These are phyloP conservation scores for Ramularia endophylla DNA, from an alignment of 2,329 filamentous ascomycete genomes.

Conservation along the genomic window DNA sequence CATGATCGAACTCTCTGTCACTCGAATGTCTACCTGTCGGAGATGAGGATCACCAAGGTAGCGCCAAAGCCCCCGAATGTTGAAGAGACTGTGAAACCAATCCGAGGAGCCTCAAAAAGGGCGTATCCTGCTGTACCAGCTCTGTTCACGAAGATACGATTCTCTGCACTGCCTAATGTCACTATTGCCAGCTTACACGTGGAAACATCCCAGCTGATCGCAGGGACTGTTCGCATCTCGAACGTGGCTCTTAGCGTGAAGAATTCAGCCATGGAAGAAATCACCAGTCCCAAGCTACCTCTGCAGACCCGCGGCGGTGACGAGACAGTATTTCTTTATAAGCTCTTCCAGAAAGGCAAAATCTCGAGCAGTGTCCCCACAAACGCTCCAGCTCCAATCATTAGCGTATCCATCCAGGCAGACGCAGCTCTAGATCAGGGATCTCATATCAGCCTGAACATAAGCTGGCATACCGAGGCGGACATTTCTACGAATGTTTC, in stretches of 20 bases:
- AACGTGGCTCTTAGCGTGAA: slow-evolving; percentile 53
- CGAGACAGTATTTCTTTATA: slow-evolving; percentile 69
- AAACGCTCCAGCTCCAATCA: neutral
- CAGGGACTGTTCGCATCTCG: slow-evolving; percentile 48
- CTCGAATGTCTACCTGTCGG: slow-evolving; percentile 62
- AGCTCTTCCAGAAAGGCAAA: slow-evolving; percentile 6
- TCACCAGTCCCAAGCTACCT: slow-evolving; percentile 17
- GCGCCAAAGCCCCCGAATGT: slow-evolving; percentile 58
- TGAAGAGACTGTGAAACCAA: slow-evolving; percentile 56
- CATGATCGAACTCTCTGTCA: slow-evolving; percentile 46
- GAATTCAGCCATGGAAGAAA: slow-evolving; percentile 50
- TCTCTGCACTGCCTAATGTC: slow-evolving; percentile 52
- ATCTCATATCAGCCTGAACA: slow-evolving; percentile 18
- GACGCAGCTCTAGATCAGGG: slow-evolving; percentile 18
- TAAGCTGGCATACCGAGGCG: slow-evolving; percentile 22
- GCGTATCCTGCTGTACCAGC: slow-evolving; percentile 61
- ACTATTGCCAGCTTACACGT: slow-evolving; percentile 26
- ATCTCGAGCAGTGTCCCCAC: too few relatives aligned
- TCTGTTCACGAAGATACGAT: slow-evolving; percentile 66
- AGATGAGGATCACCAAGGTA: slow-evolving; percentile 67
- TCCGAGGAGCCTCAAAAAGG: slow-evolving; percentile 58
- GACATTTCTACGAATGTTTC: slow-evolving; percentile 13
- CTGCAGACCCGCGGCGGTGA: slow-evolving; percentile 53
- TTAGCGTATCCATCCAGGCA: slow-evolving; percentile 18
- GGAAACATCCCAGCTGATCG: slow-evolving; percentile 23